Conservation (phyloP, 148 eudicot genomes). For the Silene uniflora region DNA sequence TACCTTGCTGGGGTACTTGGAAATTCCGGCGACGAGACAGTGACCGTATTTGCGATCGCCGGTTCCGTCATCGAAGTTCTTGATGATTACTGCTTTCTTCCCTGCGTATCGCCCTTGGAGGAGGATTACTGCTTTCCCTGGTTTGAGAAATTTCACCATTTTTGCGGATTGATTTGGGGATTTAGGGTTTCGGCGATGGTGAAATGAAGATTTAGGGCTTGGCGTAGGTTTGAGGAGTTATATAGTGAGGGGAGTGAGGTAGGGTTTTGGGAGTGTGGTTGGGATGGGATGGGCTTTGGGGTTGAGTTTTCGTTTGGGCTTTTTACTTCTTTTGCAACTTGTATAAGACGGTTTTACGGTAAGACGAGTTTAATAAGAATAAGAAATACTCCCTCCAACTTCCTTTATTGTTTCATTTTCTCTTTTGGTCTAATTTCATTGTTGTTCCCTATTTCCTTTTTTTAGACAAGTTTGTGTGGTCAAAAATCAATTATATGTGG, state of each 20-base stretch:
- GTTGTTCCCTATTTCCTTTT: too few species aligned
- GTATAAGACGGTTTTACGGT: too few species aligned
- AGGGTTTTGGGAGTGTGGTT: neutral
- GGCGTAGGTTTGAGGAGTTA: too few species aligned
- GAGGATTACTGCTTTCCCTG: constrained; percentile 23
- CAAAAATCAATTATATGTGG: too few species aligned
- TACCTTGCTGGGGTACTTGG: constrained; percentile 27
- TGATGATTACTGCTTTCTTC: constrained; percentile 22
- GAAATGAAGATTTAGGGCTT: too few species aligned
- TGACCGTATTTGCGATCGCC: constrained; percentile 23
- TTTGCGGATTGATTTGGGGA: neutral
- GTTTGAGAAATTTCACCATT: constrained; percentile 31
- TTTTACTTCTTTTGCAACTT: too few species aligned
- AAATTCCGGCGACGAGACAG: constrained; percentile 27
- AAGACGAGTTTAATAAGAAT: too few species aligned
- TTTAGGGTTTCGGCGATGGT: neutral
- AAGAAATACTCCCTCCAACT: too few species aligned
- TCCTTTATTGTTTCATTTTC: too few species aligned
- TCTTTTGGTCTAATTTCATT: too few species aligned
- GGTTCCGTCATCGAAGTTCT: constrained; percentile 24
- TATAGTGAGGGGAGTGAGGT: neutral
- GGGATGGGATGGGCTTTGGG: neutral
- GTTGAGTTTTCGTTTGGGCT: neutral
- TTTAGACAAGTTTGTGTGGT: too few species aligned
- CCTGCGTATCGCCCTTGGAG: constrained; percentile 31